These are phyloP conservation scores for Rhizopus sp. DNA, from an alignment of 371 early-diverging fungal genomes.

Conservation along the genomic window DNA sequence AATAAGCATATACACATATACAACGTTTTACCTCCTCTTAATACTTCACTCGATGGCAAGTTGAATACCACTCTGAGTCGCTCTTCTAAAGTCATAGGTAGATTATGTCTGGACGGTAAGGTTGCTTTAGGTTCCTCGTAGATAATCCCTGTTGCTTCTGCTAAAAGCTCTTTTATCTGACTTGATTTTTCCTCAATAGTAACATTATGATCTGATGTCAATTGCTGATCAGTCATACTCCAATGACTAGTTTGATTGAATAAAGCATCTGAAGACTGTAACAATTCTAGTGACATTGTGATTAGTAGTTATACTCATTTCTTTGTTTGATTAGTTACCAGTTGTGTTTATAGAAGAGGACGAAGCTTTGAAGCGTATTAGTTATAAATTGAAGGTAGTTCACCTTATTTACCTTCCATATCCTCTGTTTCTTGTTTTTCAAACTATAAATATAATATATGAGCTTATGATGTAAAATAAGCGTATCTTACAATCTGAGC, in stretches of 20 bases:
- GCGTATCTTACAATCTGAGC: slow-evolving; percentile 41
- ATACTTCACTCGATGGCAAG: slow-evolving; percentile 54
- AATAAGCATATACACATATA: neutral
- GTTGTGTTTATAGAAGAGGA: slow-evolving; percentile 9
- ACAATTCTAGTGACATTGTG: slow-evolving; percentile 11
- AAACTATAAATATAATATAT: slow-evolving; percentile 28
- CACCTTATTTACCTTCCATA: slow-evolving; percentile 13
- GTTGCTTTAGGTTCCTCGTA: slow-evolving; percentile 12
- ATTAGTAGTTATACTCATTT: neutral
- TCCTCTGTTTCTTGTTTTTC: slow-evolving; percentile 25
- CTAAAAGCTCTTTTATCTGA: slow-evolving; percentile 33
- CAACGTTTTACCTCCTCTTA: slow-evolving; percentile 47
- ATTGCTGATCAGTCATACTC: slow-evolving; percentile 19
- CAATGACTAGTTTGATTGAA: slow-evolving; percentile 11
- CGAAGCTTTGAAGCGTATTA: neutral
- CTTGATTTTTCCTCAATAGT: slow-evolving; percentile 16
- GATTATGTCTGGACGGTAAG: slow-evolving; percentile 1
- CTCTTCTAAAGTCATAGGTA: slow-evolving; percentile 43
- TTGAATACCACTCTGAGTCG: slow-evolving; percentile 65
- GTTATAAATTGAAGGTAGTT: neutral
- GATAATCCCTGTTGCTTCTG: slow-evolving; percentile 42
- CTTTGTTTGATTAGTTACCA: slow-evolving; percentile 16
- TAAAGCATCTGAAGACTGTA: slow-evolving; percentile 12
- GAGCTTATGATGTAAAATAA: slow-evolving; percentile 57
- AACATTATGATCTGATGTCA: neutral